phyloP scores from a whole-genome alignment of 2,329 filamentous ascomycete genomes.

The Emergomyces pasteurianus region DNA sequence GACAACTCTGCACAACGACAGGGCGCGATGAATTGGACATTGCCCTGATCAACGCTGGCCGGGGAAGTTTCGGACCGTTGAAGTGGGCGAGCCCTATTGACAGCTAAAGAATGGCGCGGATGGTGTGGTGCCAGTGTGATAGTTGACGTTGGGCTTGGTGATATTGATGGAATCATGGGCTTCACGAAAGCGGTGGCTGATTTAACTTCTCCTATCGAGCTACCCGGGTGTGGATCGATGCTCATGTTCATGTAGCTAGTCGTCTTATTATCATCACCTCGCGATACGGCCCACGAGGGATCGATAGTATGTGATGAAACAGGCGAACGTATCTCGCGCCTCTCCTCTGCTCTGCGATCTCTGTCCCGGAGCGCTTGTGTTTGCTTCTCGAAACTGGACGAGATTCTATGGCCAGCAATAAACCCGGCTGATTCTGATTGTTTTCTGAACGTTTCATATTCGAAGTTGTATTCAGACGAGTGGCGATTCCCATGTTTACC shows the following conservation, averaged over 20 bases:
- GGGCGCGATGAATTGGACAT: conserved; percentile 42
- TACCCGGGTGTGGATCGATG: background rate
- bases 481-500: conserved; percentile 8
- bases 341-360: conserved; percentile 4
- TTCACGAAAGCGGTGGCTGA: background rate
- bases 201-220: background rate
- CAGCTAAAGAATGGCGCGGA: background rate
- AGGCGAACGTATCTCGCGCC: background rate
- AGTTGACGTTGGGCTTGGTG: background rate
- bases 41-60: conserved; percentile 32
- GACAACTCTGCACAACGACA: conserved; percentile 47
- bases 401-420: conserved; percentile 8
- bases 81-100: conserved; percentile 1
- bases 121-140: background rate
- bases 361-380: conserved; percentile 4
- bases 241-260: background rate
- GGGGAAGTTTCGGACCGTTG: conserved; percentile 44
- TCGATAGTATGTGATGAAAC: background rate
- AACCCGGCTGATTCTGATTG: conserved; percentile 41
- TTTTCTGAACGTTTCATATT: conserved; percentile 68
- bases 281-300: background rate
- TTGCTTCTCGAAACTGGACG: conserved; percentile 5
- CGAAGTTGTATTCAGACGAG: conserved; percentile 57
- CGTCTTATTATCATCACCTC: background rate
- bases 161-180: background rate